These are phyloP conservation scores for Raphanus sativus DNA, from an alignment of 345 rosid species.

Conservation along the genomic window DNA sequence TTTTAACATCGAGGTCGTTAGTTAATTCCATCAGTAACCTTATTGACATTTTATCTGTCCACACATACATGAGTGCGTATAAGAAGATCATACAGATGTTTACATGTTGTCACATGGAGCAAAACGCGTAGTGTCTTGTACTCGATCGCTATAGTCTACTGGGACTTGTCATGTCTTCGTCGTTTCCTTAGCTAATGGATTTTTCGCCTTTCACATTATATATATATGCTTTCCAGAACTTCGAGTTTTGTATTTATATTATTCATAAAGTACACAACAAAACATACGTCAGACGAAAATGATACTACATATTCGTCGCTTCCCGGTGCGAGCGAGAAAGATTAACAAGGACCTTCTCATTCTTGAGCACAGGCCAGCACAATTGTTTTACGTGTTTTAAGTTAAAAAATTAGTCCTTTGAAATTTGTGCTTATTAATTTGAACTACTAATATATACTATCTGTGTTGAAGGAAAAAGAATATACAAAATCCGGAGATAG, in stretches of 20 bases:
- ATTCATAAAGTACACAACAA: background rate
- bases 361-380: background rate
- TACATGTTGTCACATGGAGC: conserved; percentile 34
- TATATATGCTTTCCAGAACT: conserved; percentile 20
- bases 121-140: conserved; percentile 32
- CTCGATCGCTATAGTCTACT: conserved; percentile 17
- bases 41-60: conserved; percentile 3
- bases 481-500: too few relatives aligned
- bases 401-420: background rate
- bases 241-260: background rate
- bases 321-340: conserved; percentile 6
- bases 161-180: conserved; percentile 29
- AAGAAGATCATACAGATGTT: background rate
- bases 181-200: conserved; percentile 20
- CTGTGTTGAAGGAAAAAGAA: background rate
- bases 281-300: conserved; percentile 11
- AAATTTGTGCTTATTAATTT: too few relatives aligned
- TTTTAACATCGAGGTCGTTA: conserved; percentile 41
- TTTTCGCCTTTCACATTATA: conserved; percentile 31
- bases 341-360: background rate
- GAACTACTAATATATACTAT: background rate
- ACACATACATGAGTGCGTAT: conserved; percentile 29
- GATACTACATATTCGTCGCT: background rate
- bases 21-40: conserved; percentile 35
- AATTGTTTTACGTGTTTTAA: background rate